These are phyloP conservation scores for Penicillium corylophilum DNA, from an alignment of 2,329 filamentous ascomycete species.

Conservation along the genomic window DNA sequence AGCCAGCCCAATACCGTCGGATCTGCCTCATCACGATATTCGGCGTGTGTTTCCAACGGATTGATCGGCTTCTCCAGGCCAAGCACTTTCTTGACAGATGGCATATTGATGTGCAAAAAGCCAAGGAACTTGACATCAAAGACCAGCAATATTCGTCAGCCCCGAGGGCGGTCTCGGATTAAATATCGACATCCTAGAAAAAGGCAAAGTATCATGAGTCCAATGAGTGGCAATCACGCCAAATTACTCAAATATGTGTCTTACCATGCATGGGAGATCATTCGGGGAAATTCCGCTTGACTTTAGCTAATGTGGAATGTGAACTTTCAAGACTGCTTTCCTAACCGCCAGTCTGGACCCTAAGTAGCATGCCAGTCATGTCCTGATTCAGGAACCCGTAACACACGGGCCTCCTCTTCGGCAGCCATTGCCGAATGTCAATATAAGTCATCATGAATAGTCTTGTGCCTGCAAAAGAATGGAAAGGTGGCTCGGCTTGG, in stretches of 20 bases:
- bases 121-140: not conserved
- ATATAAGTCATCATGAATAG: not conserved
- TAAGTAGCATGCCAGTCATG: not conserved
- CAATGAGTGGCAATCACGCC: no score
- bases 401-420: not conserved
- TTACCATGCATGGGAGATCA: not conserved
- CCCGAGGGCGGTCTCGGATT: not conserved
- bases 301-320: not conserved
- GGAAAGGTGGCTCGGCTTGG: not conserved
- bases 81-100: conserved; percentile 3
- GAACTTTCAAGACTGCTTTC: not conserved
- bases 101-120: not conserved
- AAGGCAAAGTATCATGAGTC: not conserved
- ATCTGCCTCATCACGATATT: not conserved
- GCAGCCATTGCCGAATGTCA: not conserved
- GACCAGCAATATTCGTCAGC: not conserved
- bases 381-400: not conserved
- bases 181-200: not conserved
- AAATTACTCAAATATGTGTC: not conserved
- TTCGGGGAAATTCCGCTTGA: not conserved
- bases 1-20: conserved; percentile 9
- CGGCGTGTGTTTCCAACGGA: not conserved
- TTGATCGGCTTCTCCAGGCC: not conserved
- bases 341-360: not conserved
- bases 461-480: not conserved